Percentiles rank a stretch among this genome's conserved stretches.
phyloP scores from a whole-genome alignment of 2,329 filamentous ascomycete species.

The Alternaria sp. region DNA sequence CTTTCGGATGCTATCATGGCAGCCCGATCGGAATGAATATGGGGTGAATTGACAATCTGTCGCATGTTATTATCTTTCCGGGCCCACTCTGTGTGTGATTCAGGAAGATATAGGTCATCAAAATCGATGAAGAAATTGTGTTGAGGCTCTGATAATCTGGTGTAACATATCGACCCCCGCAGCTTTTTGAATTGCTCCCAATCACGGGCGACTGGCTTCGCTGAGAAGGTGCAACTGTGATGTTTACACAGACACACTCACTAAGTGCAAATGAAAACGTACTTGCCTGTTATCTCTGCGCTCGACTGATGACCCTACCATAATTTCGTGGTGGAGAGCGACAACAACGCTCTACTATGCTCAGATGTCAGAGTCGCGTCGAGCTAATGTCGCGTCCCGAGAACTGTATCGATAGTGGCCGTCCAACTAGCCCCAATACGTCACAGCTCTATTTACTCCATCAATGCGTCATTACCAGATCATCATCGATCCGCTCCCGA shows the following conservation, averaged over 20 bases:
- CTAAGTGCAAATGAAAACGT: background rate
- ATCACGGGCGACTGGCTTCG: background rate
- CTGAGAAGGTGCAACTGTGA: background rate
- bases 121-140: background rate
- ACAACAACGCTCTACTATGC: background rate
- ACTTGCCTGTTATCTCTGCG: background rate
- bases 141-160: background rate
- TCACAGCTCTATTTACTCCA: background rate
- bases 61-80: background rate
- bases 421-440: background rate
- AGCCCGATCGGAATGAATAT: background rate
- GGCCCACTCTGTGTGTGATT: background rate
- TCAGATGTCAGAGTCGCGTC: background rate
- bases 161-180: background rate
- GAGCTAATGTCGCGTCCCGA: background rate
- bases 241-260: background rate
- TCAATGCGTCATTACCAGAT: conserved; percentile 33
- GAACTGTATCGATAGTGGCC: conserved; percentile 4
- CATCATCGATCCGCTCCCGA: conserved; percentile 17
- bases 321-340: background rate
- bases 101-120: too few species aligned
- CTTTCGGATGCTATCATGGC: background rate
- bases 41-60: background rate
- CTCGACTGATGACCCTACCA: background rate
- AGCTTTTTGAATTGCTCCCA: background rate